A percentile compares a stretch with the other conserved stretches of the same genome.
These are phyloP conservation scores for Corchorus capsularis DNA, from an alignment of 345 rosid species.

Conservation along the genomic window DNA sequence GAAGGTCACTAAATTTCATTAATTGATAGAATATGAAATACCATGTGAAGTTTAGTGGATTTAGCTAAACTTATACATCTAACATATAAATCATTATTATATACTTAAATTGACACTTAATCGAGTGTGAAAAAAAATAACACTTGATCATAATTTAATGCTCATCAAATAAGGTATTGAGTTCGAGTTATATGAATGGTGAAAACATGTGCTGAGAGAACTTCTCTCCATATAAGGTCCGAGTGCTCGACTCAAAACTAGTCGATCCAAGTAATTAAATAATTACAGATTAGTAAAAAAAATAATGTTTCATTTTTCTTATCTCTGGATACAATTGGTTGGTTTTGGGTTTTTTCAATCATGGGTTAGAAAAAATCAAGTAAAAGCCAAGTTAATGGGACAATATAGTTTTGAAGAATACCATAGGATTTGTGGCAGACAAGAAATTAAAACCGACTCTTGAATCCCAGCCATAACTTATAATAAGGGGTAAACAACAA, in stretches of 20 bases:
- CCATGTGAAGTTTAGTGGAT: too few relatives aligned
- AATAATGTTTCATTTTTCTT: background rate
- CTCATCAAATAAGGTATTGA: too few relatives aligned
- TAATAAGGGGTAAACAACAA: background rate
- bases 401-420: background rate
- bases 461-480: slow-evolving; percentile 10
- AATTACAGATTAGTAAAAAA: background rate
- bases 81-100: too few relatives aligned
- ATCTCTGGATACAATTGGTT: background rate
- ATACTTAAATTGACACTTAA: too few relatives aligned
- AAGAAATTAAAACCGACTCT: background rate
- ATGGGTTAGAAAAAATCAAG: background rate
- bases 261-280: too few relatives aligned
- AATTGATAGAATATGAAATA: too few relatives aligned
- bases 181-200: too few relatives aligned
- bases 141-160: background rate
- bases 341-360: background rate
- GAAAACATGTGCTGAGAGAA: too few relatives aligned
- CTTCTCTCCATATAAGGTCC: too few relatives aligned
- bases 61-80: too few relatives aligned
- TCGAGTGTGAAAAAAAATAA: background rate
- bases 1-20: too few relatives aligned
- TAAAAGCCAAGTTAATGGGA: background rate
- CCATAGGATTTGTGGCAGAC: background rate
- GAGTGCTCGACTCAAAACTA: too few relatives aligned